Percentiles rank a stretch among this genome's conserved stretches.
Evolutionary conservation across 2,329 filamentous ascomycete species (phyloP).

Genomic region (Fusarium irregulare): DNA sequence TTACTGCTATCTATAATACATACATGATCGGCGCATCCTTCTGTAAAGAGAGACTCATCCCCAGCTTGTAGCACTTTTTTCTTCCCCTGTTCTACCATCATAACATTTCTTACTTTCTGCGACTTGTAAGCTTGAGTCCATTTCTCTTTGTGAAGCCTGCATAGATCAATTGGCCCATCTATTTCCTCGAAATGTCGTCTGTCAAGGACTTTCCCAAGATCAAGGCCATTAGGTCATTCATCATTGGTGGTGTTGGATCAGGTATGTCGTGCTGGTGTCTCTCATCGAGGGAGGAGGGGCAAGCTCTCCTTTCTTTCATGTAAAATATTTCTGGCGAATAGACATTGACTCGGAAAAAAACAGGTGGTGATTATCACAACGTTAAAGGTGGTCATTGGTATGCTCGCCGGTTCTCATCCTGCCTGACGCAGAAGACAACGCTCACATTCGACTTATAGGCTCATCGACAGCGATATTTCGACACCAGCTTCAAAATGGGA

Average conservation of each 20-base stretch:
- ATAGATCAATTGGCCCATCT: neutral
- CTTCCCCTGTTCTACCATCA: constrained; percentile 1
- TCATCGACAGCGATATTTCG: constrained; percentile 91
- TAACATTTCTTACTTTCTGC: neutral
- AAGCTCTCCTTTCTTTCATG: neutral
- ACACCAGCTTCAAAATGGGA: constrained; percentile 93
- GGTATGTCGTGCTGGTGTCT: constrained; percentile 32
- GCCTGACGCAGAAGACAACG: neutral
- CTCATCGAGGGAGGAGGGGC: neutral
- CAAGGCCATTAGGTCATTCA: constrained; percentile 78
- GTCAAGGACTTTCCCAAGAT: constrained; percentile 76
- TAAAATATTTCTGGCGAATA: neutral
- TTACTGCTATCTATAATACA: constrained; percentile 21
- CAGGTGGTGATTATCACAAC: constrained; percentile 91
- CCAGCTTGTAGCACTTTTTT: constrained; percentile 15
- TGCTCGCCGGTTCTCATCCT: neutral
- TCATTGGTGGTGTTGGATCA: constrained; percentile 62
- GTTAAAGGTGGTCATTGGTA: constrained; percentile 79
- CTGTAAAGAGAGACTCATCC: constrained; percentile 37
- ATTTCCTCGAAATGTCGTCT: constrained; percentile 55
- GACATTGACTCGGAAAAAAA: constrained; percentile 17
- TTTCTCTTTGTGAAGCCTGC: neutral
- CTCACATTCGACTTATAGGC: constrained; percentile 66
- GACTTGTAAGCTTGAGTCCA: neutral
- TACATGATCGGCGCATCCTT: constrained; percentile 25